These are phyloP conservation scores for Fusarium aywerte DNA, from an alignment of 2,329 filamentous ascomycete genomes.

Conservation along the genomic window DNA sequence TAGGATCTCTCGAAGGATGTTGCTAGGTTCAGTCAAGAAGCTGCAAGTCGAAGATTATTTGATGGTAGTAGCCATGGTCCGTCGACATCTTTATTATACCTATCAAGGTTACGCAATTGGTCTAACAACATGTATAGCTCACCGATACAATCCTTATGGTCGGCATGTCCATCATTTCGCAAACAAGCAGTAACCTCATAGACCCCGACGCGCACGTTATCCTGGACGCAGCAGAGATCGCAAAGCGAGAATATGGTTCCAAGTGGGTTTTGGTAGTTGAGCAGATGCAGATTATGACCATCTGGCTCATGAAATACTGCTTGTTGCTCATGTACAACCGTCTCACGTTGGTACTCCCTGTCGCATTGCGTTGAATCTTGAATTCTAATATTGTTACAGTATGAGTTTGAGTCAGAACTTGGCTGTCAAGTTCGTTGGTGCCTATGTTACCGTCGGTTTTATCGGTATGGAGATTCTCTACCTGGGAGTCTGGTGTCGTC, in stretches of 20 bases:
- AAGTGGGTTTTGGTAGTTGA: conserved; percentile 72
- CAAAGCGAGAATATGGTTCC: conserved; percentile 60
- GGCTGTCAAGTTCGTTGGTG: conserved; percentile 60
- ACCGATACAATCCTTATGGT: conserved; percentile 66
- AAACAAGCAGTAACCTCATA: conserved; percentile 70
- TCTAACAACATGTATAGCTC: conserved; percentile 41
- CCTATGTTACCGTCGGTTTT: conserved; percentile 59
- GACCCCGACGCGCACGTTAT: conserved; percentile 56
- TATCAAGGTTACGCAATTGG: not conserved
- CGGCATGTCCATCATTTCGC: conserved; percentile 64
- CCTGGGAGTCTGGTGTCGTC: conserved; percentile 64
- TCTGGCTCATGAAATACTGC: conserved; percentile 67
- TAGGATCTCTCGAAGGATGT: conserved; percentile 54
- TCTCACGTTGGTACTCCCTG: conserved; percentile 57
- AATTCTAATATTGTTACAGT: conserved; percentile 44
- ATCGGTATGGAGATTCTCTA: conserved; percentile 63
- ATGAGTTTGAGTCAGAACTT: conserved; percentile 59
- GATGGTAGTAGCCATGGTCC: conserved; percentile 64
- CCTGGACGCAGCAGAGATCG: conserved; percentile 59
- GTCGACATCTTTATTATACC: conserved; percentile 35
- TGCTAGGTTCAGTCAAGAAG: conserved; percentile 58
- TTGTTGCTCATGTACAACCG: conserved; percentile 67
- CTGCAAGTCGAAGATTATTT: conserved; percentile 67
- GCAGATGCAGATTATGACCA: conserved; percentile 68
- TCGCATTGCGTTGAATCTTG: no score